phyloP scores from a whole-genome alignment of 176 grass and related monocot genomes.

The Hordeum marinum region DNA sequence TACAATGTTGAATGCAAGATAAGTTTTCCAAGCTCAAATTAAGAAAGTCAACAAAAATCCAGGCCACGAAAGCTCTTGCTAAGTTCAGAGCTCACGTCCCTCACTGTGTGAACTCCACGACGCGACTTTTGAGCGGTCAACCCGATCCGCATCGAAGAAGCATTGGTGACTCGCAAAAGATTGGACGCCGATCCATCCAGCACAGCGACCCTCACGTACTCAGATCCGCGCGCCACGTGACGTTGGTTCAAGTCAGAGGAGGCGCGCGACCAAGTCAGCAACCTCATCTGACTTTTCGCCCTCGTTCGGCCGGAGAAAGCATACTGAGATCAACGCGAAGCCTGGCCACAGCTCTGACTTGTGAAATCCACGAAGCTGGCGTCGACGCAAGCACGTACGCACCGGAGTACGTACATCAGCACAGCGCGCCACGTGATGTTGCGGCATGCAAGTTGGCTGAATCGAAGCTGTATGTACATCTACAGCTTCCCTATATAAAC shows the following conservation, averaged over 20 bases:
- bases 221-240: too few species aligned
- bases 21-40: background rate
- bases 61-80: background rate
- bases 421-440: too few species aligned
- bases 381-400: background rate
- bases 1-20: background rate
- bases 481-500: background rate
- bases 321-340: background rate
- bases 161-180: too few species aligned
- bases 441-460: too few species aligned
- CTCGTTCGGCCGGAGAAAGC: background rate
- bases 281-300: too few species aligned
- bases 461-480: too few species aligned
- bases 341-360: background rate
- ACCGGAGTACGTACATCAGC: too few species aligned
- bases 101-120: background rate
- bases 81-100: background rate
- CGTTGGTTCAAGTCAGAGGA: too few species aligned
- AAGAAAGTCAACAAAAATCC: background rate
- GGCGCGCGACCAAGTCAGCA: background rate
- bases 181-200: too few species aligned
- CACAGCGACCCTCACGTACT: too few species aligned
- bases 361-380: background rate
- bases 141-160: background rate
- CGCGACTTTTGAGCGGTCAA: background rate